Conservation (phyloP, 2,329 filamentous ascomycete species). For the Colletotrichum simmondsii region DNA sequence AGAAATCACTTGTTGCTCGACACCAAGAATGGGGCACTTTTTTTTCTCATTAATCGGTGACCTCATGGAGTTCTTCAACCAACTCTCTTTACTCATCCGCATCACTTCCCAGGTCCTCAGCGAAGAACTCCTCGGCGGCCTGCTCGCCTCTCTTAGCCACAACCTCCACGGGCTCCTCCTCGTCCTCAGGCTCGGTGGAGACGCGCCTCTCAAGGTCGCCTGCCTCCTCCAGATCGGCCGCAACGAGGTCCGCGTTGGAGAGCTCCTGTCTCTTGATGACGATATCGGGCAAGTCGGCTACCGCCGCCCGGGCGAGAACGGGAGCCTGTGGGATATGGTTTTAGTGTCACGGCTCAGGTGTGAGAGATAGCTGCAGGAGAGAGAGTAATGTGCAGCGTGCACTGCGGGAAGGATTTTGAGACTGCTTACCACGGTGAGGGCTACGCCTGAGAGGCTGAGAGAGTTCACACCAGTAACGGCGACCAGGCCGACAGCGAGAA, state of each 20-base stretch:
- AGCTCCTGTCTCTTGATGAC: neutral
- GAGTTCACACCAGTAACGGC: neutral
- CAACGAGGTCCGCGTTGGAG: neutral
- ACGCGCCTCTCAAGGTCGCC: neutral
- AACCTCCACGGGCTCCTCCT: neutral
- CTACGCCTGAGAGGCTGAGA: neutral
- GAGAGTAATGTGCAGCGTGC: too few species aligned
- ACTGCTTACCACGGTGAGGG: neutral
- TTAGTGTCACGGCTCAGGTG: neutral
- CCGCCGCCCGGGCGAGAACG: neutral
- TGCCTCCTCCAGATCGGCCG: neutral
- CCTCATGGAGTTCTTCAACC: neutral
- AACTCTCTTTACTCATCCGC: neutral
- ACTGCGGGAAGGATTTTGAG: neutral
- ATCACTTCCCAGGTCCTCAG: neutral
- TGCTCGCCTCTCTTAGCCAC: neutral
- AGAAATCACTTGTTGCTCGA: neutral
- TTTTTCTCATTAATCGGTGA: neutral
- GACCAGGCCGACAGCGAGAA: neutral
- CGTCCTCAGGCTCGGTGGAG: neutral
- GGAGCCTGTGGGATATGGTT: neutral
- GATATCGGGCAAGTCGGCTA: neutral
- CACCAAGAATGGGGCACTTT: too few species aligned
- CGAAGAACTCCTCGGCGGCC: neutral
- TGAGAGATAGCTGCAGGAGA: too few species aligned